Conservation (phyloP, 768 basidiomycete genomes). For the Mrakia hoshinonis region DNA sequence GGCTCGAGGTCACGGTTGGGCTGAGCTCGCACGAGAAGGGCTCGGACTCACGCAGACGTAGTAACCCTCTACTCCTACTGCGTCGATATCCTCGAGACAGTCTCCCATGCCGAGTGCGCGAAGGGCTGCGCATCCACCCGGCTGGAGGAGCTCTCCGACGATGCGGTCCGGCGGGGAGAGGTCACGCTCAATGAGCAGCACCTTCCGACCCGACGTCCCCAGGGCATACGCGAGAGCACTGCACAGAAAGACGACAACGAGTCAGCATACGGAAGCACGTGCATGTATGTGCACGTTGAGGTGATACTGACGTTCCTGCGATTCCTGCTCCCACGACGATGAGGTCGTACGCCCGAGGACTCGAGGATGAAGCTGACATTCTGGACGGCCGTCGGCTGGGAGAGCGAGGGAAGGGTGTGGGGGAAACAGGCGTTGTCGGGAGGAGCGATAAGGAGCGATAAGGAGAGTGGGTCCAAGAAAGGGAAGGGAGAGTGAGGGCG, state of each 20-base stretch:
- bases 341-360: conserved; percentile 38
- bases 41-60: conserved; percentile 41
- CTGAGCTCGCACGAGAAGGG: neutral
- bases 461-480: no score
- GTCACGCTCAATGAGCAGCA: conserved; percentile 83
- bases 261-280: no score
- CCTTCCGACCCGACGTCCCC: conserved; percentile 58
- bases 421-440: no score
- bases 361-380: conserved; percentile 30
- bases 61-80: conserved; percentile 74
- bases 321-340: conserved; percentile 88
- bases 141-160: conserved; percentile 92
- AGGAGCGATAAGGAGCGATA: no score
- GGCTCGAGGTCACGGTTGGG: neutral
- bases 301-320: conserved; percentile 52
- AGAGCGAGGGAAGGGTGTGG: neutral
- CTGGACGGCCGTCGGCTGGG: no score
- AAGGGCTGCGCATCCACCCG: conserved; percentile 73
- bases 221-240: conserved; percentile 73
- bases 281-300: no score
- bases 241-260: no score
- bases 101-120: conserved; percentile 64
- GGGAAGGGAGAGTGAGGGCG: no score
- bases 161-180: conserved; percentile 89
- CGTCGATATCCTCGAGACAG: conserved; percentile 78